Percentiles rank a stretch among this genome's conserved stretches.
phyloP scores from a whole-genome alignment of 306 rosid species.

The Acacia acuminata region DNA sequence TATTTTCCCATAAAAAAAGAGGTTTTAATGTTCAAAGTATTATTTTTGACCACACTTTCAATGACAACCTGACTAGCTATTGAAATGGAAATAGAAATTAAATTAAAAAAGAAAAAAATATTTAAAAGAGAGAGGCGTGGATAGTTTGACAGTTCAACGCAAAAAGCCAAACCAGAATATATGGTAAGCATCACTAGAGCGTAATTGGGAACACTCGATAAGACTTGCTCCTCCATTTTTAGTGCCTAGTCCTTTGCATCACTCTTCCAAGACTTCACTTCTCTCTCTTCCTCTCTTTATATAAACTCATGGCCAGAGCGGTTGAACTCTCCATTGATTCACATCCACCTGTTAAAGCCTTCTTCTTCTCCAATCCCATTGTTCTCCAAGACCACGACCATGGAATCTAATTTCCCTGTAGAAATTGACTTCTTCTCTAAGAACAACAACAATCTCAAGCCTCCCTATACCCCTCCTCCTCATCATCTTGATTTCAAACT shows the following conservation, averaged over 20 bases:
- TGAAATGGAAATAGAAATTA: not conserved
- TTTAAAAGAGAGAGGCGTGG: not conserved
- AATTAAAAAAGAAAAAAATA: not conserved
- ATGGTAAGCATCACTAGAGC: not conserved
- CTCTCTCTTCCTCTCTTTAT: slow-evolving; percentile 6
- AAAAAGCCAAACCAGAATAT: slow-evolving; percentile 3
- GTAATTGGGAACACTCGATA: slow-evolving; percentile 11
- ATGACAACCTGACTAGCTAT: not conserved
- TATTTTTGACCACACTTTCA: not conserved
- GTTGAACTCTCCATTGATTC: slow-evolving; percentile 88
- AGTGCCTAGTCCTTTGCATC: slow-evolving; percentile 77
- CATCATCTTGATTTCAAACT: slow-evolving; percentile 43
- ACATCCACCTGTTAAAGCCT: slow-evolving; percentile 57
- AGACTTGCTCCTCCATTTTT: slow-evolving; percentile 64
- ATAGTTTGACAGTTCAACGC: not conserved
- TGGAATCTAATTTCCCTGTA: slow-evolving; percentile 50
- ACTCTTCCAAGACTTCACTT: slow-evolving; percentile 45
- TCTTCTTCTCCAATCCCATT: slow-evolving; percentile 52
- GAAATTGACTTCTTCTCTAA: slow-evolving; percentile 75
- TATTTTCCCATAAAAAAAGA: too few relatives aligned
- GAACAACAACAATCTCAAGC: not conserved
- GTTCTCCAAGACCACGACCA: slow-evolving; percentile 47
- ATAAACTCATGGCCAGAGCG: slow-evolving; percentile 62
- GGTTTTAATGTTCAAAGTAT: not conserved
- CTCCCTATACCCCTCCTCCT: not conserved